phyloP scores from a whole-genome alignment of 139 green algal genomes.

The Chlamydomonas sp. region DNA sequence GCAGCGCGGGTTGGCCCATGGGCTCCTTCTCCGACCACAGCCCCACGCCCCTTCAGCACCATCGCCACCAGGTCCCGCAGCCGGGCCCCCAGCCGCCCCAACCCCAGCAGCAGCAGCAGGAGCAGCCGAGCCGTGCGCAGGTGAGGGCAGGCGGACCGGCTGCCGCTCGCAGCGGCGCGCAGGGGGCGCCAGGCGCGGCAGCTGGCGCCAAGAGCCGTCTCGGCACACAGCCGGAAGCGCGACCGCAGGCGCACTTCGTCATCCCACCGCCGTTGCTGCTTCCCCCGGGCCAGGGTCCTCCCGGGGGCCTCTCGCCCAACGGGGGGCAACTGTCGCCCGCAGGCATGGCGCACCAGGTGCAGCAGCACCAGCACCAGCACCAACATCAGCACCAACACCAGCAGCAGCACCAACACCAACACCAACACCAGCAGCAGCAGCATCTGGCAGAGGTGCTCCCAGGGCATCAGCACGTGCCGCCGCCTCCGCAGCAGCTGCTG shows the following conservation, averaged over 20 bases:
- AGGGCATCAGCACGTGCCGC: too few species aligned
- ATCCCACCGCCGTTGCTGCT: background rate
- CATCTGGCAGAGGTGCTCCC: background rate
- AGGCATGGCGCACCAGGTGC: background rate
- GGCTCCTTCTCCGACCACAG: background rate
- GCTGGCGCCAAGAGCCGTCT: background rate
- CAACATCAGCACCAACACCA: background rate
- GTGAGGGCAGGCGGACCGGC: background rate
- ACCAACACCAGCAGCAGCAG: background rate
- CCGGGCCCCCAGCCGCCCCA: too few species aligned
- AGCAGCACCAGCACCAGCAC: background rate
- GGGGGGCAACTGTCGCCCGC: background rate
- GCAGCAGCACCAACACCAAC: background rate
- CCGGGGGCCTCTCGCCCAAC: background rate
- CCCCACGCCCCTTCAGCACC: background rate
- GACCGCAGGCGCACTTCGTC: background rate
- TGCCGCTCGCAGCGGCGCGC: background rate
- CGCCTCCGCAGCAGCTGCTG: too few species aligned
- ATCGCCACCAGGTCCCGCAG: background rate
- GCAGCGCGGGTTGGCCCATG: background rate
- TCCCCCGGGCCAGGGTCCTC: too few species aligned
- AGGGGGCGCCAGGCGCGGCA: too few species aligned
- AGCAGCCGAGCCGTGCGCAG: background rate
- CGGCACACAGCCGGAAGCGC: too few species aligned
- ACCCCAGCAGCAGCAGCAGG: background rate